These are phyloP conservation scores for Besnoitia besnoiti DNA, from an alignment of 169 alveolate genomes.

Conservation along the genomic window DNA sequence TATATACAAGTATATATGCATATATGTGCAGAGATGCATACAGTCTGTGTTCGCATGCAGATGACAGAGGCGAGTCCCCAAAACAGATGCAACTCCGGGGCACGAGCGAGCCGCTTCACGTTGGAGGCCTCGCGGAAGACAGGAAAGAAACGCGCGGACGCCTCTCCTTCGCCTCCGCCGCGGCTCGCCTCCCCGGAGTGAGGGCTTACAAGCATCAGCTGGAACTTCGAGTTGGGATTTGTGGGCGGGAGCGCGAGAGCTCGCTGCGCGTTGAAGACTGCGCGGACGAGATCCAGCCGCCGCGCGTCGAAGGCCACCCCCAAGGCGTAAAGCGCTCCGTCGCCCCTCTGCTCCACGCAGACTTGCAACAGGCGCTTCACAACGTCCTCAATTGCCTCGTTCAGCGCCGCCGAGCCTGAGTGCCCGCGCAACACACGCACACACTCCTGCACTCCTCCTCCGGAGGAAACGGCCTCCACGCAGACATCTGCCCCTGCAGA, in stretches of 20 bases:
- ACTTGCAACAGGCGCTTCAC: slow-evolving; percentile 20
- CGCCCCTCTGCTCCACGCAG: slow-evolving; percentile 33
- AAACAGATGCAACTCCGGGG: too few relatives aligned
- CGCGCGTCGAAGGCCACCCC: slow-evolving; percentile 67
- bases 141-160: background rate
- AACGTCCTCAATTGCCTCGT: slow-evolving; percentile 22
- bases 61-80: background rate
- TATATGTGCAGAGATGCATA: background rate
- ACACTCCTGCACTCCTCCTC: background rate
- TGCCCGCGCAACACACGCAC: background rate
- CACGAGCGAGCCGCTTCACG: too few relatives aligned
- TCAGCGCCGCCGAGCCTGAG: background rate
- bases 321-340: slow-evolving; percentile 40
- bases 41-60: too few relatives aligned
- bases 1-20: background rate
- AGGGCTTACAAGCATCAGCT: background rate
- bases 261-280: background rate
- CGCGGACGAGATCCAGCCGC: slow-evolving; percentile 36
- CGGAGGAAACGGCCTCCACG: background rate
- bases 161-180: background rate
- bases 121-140: too few relatives aligned
- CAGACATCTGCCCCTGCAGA: too few relatives aligned
- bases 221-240: background rate
- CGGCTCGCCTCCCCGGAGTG: background rate
- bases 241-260: slow-evolving; percentile 18